Conservation (phyloP, 441 rosid genomes). For the Capsella rubella region DNA sequence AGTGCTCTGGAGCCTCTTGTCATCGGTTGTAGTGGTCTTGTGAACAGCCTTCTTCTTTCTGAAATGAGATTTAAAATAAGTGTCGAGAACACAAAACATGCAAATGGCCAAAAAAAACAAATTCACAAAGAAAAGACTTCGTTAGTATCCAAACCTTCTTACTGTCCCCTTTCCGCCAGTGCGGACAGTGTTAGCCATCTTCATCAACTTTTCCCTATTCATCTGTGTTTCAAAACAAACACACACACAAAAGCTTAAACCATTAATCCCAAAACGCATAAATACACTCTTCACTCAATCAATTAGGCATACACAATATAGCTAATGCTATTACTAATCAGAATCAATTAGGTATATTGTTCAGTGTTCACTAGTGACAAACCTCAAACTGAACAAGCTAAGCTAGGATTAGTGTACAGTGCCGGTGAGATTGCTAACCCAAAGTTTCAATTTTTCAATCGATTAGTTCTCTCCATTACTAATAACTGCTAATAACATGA, state of each 20-base stretch:
- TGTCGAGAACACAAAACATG: background rate
- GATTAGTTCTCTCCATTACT: constrained; percentile 3
- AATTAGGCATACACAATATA: constrained; percentile 10
- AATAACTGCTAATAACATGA: background rate
- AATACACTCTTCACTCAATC: background rate
- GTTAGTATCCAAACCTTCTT: constrained; percentile 52
- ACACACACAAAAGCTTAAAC: background rate
- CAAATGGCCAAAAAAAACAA: background rate
- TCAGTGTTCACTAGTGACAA: background rate
- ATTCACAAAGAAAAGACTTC: background rate
- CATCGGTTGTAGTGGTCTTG: constrained; percentile 82
- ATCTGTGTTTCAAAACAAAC: constrained; percentile 46
- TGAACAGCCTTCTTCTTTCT: constrained; percentile 96
- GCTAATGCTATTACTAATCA: background rate
- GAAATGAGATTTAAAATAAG: background rate
- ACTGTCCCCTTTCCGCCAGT: constrained; percentile 81
- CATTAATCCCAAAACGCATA: background rate
- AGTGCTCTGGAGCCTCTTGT: constrained; percentile 88
- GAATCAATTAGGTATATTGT: background rate
- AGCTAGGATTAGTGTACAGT: background rate
- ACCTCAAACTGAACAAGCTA: background rate
- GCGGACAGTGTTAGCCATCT: constrained; percentile 85
- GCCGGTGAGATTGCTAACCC: background rate
- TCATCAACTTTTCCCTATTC: constrained; percentile 76
- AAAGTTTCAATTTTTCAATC: constrained; percentile 19